These are phyloP conservation scores for Yueomyces sp. DNA, from an alignment of 805 yeast genomes.

Conservation along the genomic window DNA sequence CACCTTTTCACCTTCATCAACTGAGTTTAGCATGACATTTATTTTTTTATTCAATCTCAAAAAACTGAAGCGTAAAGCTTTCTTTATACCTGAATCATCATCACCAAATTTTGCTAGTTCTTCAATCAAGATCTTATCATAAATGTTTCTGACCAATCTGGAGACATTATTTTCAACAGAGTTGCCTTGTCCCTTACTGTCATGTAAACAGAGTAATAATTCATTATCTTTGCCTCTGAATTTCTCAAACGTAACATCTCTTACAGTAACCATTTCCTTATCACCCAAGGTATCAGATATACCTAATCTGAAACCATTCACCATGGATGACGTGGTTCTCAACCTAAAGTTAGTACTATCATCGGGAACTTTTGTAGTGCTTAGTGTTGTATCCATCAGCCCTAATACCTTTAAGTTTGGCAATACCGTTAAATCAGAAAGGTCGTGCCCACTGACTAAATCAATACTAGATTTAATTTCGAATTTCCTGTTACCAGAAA, in stretches of 20 bases:
- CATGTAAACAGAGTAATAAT: conserved; percentile 68
- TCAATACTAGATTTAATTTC: conserved; percentile 58
- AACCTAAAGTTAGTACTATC: conserved; percentile 73
- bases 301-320: conserved; percentile 72
- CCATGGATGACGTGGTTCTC: conserved; percentile 74
- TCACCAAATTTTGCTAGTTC: conserved; percentile 26
- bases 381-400: conserved; percentile 87
- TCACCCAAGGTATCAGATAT: conserved; percentile 78
- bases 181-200: conserved; percentile 48
- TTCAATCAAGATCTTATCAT: conserved; percentile 52
- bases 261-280: conserved; percentile 47
- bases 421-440: conserved; percentile 54
- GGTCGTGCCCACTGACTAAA: conserved; percentile 36
- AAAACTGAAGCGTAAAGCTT: conserved; percentile 75
- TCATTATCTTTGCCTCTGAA: conserved; percentile 80
- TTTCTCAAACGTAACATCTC: conserved; percentile 79
- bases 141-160: conserved; percentile 54
- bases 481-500: conserved; percentile 84
- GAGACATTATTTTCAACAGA: conserved; percentile 52
- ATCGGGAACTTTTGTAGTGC: conserved; percentile 81
- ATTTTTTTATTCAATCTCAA: conserved; percentile 70
- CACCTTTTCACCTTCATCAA: conserved; percentile 35
- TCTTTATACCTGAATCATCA: conserved; percentile 39
- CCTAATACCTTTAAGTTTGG: conserved; percentile 65
- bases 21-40: conserved; percentile 36